Evolutionary conservation across 73 alveolate species (phyloP), one percentile per base, ranked within the genome.

Genomic region (Paramecium octaurelia): DNA sequence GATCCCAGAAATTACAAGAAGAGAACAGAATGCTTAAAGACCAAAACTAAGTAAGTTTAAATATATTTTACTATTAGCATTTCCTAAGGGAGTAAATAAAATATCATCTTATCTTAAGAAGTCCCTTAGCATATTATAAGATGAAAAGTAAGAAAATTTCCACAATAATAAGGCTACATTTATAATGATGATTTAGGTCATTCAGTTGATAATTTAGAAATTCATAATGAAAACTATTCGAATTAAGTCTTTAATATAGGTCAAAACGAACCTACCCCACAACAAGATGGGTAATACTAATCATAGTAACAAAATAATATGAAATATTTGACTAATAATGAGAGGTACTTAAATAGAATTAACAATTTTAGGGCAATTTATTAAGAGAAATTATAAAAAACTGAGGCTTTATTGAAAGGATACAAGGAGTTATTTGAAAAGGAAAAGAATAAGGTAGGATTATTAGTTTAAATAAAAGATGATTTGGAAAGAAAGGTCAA

Each of bases 281-380:
- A 54, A 54, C 1, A 3, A 3, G 31, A 0, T 7, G 42, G 35
- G 8, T 44, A 27, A 27, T 27, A 3, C 20, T 40, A 75, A 75
- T 36, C 35, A 36, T 9, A 29, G 35, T 40, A 14, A 36, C 16
- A 18, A 44, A 18, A 18, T 21, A 42, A 42, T 44, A 44, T 80
- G 75, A 80, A 80, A 80, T 80, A 80, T 80, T 23, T 80, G 24
- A 18, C 91, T 8, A 80, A 80, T 48, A 80, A 80, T 48, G 91
- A 80, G 14, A 80, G 91, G 91, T 80, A 43, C 24, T 23, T 16
- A 54, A 36, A 16, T 16, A 11, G 60, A 44, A 7, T 80, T 21
- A 43, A 6, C 0, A 1, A 14, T 23, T 34, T 70, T 73, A 80
- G 91, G 46, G 46, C 31, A 2, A 44, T 80, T 2, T 80, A 80